Conservation (phyloP, 2,329 filamentous ascomycete genomes). For the Penicillium sp. region DNA sequence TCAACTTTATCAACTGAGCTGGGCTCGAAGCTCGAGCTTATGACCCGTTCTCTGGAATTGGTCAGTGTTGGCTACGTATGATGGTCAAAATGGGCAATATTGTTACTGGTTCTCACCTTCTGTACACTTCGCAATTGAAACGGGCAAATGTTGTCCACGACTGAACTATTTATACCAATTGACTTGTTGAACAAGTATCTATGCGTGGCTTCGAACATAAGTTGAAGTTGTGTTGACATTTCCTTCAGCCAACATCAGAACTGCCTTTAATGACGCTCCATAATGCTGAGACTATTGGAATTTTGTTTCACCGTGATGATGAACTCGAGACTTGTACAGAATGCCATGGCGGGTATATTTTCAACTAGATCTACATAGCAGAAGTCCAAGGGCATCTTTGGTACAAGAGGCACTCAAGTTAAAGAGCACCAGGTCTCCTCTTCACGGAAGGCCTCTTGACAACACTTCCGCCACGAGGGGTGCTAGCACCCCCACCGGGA, state of each 20-base stretch:
- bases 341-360: constrained; percentile 13
- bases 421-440: constrained; percentile 39
- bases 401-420: constrained; percentile 4
- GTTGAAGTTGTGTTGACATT: not conserved
- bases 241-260: too few relatives aligned
- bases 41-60: constrained; percentile 2
- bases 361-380: constrained; percentile 3
- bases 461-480: constrained; percentile 33
- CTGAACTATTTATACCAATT: not conserved
- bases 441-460: constrained; percentile 41
- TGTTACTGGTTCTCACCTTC: not conserved
- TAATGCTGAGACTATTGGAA: too few relatives aligned
- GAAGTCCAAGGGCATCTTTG: constrained; percentile 2
- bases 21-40: not conserved
- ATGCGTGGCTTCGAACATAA: not conserved
- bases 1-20: constrained; percentile 96
- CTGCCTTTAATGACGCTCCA: too few relatives aligned
- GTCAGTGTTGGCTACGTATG: not conserved
- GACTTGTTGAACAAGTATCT: not conserved
- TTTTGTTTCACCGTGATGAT: not conserved
- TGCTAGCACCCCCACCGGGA: not conserved
- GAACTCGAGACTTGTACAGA: not conserved
- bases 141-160: not conserved
- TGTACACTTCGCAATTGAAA: not conserved
- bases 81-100: not conserved